phyloP scores from a whole-genome alignment of 2,329 filamentous ascomycete species.

The Penicillium sp. region DNA sequence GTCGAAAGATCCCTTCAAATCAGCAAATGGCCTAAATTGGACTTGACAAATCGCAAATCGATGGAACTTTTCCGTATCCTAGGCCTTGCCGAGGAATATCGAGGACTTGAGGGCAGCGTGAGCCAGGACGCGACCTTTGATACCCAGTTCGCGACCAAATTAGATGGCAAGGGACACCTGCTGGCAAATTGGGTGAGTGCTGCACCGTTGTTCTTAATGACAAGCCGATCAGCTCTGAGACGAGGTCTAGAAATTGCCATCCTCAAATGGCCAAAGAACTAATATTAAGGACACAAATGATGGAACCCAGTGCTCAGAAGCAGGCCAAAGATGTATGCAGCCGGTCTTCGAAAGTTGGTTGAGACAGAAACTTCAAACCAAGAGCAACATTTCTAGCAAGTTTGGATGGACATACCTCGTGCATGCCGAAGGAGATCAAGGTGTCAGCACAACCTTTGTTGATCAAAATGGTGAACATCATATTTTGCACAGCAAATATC shows the following conservation, averaged over 20 bases:
- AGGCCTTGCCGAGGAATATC: constrained; percentile 33
- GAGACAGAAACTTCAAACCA: background rate
- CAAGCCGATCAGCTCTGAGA: background rate
- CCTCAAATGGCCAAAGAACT: background rate
- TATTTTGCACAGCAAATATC: constrained; percentile 25
- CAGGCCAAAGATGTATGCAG: constrained; percentile 2
- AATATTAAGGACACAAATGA: background rate
- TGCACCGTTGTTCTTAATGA: background rate
- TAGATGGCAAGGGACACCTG: constrained; percentile 1
- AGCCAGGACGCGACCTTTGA: constrained; percentile 6
- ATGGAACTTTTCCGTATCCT: constrained; percentile 42
- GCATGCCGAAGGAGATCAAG: constrained; percentile 20
- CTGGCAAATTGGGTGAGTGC: constrained; percentile 3
- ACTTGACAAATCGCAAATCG: constrained; percentile 39
- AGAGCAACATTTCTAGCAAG: constrained; percentile 27
- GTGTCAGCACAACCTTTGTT: constrained; percentile 21
- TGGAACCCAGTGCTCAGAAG: background rate
- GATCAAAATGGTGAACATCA: constrained; percentile 23
- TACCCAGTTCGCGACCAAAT: constrained; percentile 4
- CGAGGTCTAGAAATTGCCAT: background rate
- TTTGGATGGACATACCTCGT: constrained; percentile 35
- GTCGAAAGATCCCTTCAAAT: constrained; percentile 41
- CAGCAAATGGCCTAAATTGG: constrained; percentile 47
- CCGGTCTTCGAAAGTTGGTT: constrained; percentile 1
- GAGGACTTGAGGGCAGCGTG: constrained; percentile 13